Percentiles rank a stretch among this genome's conserved stretches.
These are phyloP conservation scores for Colletotrichum cereale DNA, from an alignment of 2,329 filamentous ascomycete genomes.

Conservation along the genomic window DNA sequence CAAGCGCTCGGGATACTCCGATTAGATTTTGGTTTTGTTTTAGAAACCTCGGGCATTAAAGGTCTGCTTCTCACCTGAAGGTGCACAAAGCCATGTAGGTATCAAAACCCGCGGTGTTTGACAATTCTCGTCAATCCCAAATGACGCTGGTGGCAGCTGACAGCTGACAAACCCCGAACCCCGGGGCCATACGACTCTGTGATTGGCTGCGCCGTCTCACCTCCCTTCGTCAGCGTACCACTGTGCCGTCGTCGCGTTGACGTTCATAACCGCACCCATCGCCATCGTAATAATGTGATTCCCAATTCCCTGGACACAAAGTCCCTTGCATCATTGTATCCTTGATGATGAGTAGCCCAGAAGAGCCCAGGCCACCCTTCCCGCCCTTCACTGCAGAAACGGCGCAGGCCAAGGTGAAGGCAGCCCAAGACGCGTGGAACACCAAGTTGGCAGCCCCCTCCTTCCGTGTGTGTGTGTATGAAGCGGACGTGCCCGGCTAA, in stretches of 20 bases:
- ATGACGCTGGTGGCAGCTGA: slow-evolving; percentile 21
- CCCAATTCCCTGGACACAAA: neutral
- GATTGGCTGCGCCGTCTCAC: slow-evolving; percentile 26
- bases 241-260: slow-evolving; percentile 13
- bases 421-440: slow-evolving; percentile 87
- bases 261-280: neutral
- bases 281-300: neutral
- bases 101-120: slow-evolving; percentile 34
- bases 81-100: neutral
- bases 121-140: neutral
- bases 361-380: slow-evolving; percentile 55
- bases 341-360: slow-evolving; percentile 21
- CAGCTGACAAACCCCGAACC: slow-evolving; percentile 28
- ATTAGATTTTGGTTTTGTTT: neutral
- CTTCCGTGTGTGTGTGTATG: no score
- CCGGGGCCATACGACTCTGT: neutral
- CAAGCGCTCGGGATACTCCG: neutral
- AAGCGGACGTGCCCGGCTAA: neutral
- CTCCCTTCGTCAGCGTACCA: neutral
- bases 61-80: neutral
- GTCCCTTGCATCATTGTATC: neutral
- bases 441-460: slow-evolving; percentile 65
- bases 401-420: slow-evolving; percentile 83
- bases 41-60: neutral
- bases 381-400: slow-evolving; percentile 82